Percentiles rank a stretch among this genome's conserved stretches.
Evolutionary conservation across 1,284 basidiomycete genomes (phyloP).

Genomic region (Takashimella tepidaria): DNA sequence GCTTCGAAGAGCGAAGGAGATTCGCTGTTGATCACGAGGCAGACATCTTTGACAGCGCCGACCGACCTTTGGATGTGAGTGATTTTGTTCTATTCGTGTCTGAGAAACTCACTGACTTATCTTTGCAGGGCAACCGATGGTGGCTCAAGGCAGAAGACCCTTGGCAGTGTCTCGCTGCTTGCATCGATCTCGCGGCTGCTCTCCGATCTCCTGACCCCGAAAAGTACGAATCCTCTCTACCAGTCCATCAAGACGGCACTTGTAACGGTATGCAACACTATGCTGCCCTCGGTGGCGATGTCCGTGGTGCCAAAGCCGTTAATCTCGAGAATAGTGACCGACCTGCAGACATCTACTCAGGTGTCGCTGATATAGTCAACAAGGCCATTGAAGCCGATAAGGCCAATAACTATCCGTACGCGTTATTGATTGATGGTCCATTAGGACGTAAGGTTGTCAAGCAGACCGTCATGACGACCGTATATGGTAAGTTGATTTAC

Average conservation of each 20-base stretch:
- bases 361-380: slow-evolving; percentile 66
- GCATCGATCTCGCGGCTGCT: slow-evolving; percentile 77
- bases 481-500: slow-evolving; percentile 66
- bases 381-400: slow-evolving; percentile 52
- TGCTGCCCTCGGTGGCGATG: slow-evolving; percentile 92
- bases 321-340: slow-evolving; percentile 81
- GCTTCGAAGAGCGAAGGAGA: slow-evolving; percentile 79
- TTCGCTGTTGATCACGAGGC: slow-evolving; percentile 71
- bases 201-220: slow-evolving; percentile 69
- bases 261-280: slow-evolving; percentile 99
- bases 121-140: slow-evolving; percentile 63
- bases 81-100: neutral
- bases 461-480: slow-evolving; percentile 99
- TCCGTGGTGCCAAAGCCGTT: slow-evolving; percentile 83
- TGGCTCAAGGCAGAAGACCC: slow-evolving; percentile 92
- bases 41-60: slow-evolving; percentile 77
- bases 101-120: neutral
- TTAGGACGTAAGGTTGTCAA: slow-evolving; percentile 94
- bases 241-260: slow-evolving; percentile 96
- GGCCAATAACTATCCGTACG: slow-evolving; percentile 55
- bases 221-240: slow-evolving; percentile 67
- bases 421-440: slow-evolving; percentile 67
- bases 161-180: slow-evolving; percentile 93
- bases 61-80: slow-evolving; percentile 71
- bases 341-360: slow-evolving; percentile 93